Evolutionary conservation across 1,284 basidiomycete species (phyloP), one percentile per base, ranked within the genome.

Genomic region (Ustilago vetiveriae): DNA sequence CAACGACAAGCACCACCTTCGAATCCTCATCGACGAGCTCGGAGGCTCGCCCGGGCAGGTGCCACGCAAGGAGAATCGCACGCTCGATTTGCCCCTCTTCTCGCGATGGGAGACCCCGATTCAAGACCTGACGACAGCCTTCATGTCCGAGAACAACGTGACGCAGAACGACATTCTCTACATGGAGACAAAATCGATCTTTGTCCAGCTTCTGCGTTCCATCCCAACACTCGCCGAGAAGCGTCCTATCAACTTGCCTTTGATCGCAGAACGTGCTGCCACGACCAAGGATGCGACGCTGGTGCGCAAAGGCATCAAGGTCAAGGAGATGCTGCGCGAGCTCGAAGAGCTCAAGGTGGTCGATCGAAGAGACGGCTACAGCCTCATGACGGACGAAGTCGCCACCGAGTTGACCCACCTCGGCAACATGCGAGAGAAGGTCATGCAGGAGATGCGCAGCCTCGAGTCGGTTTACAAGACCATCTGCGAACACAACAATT

Each of bases 171-270:
- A 99, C 84, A 95, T 99, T 87, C 87, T 98, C 21, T 99, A 98
- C 85, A 98, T 98, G 93, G 96, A 99, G 83, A 92, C 96, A 66
- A 99, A 99, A 85, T 97, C 95, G 19, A 97, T 98, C 81, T 95
- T 99, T 81, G 96, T 98, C 33, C 93, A 97, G 82, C 88, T 98
- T 41, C 88, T 99, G 51, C 93, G 96, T 71, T 97, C 94, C 23
- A 88, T 98, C 65, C 95, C 95, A 0, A 45, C 54, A 50, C 85
- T 89, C 2, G 87, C 88, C 6, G 91, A 94, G 51, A 90, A 90
- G 82, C 88, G 89, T 35, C 95, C 95, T 0, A 91, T 97, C 80
- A 90, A 95, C 79, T 87, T 99, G 21, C 85, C 89, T n/a, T 88
- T 86, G 14, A 90, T 98, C 62, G 94, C 95, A 3, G 96, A 98